These are phyloP conservation scores for Tephrocybe rancida DNA, from an alignment of 768 basidiomycete genomes.

Conservation along the genomic window DNA sequence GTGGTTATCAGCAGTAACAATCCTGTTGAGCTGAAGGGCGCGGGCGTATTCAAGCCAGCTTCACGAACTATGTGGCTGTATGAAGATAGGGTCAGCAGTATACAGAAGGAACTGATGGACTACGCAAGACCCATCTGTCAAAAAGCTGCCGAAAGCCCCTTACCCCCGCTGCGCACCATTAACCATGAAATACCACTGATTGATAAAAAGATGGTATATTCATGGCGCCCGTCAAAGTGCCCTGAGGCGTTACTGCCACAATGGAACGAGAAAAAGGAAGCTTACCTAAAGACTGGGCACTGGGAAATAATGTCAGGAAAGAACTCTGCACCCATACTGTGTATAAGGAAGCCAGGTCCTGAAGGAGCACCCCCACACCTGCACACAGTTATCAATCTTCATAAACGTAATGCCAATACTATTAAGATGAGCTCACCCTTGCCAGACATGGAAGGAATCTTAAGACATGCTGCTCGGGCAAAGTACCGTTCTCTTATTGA, in stretches of 20 bases:
- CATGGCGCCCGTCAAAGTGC: slow-evolving; percentile 36
- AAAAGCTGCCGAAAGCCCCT: slow-evolving; percentile 24
- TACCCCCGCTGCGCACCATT: slow-evolving; percentile 38
- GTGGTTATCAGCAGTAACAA: not conserved
- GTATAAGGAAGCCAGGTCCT: slow-evolving; percentile 3
- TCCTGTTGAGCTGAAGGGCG: slow-evolving; percentile 20
- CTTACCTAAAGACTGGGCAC: slow-evolving; percentile 26
- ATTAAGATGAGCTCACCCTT: slow-evolving; percentile 6
- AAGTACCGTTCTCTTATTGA: not conserved
- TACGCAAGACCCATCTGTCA: slow-evolving; percentile 28
- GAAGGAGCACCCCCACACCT: not conserved
- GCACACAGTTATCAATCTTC: not conserved
- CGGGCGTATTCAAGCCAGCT: slow-evolving; percentile 6
- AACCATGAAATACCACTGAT: slow-evolving; percentile 46
- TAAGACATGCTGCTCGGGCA: not conserved
- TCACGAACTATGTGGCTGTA: slow-evolving; percentile 8
- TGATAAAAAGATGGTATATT: slow-evolving; percentile 17
- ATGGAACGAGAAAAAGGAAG: slow-evolving; percentile 30
- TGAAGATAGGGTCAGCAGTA: slow-evolving; percentile 12
- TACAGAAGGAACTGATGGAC: slow-evolving; percentile 16
- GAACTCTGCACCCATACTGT: slow-evolving; percentile 37
- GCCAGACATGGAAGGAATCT: not conserved
- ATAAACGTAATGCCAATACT: slow-evolving; percentile 1
- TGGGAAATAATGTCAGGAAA: slow-evolving; percentile 32
- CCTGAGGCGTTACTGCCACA: slow-evolving; percentile 34